A percentile compares a stretch with the other conserved stretches of the same genome.
Conservation (phyloP, 495 filamentous ascomycete genomes). For the Penicillium bovifimosum region DNA sequence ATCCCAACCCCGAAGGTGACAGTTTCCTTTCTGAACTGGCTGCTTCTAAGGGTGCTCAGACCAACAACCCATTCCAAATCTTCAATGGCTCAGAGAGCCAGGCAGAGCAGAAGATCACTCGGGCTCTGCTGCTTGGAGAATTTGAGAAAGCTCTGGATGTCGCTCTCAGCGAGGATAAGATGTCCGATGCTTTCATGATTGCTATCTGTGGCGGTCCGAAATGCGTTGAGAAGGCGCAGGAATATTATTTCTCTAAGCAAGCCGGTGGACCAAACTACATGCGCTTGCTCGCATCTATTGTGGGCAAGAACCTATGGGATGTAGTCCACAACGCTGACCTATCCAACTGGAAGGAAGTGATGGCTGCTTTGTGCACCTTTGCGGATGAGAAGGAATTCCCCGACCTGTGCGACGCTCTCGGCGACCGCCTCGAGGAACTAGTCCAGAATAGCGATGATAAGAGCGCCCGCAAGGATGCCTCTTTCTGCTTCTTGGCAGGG, state of each 20-base stretch:
- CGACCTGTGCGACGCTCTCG: constrained; percentile 93
- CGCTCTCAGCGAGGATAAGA: constrained; percentile 77
- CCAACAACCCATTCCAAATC: constrained; percentile 82
- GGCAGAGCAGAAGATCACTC: constrained; percentile 82
- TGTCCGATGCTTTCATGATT: constrained; percentile 97
- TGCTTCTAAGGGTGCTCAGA: constrained; percentile 71
- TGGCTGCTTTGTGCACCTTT: constrained; percentile 93
- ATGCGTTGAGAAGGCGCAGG: constrained; percentile 89
- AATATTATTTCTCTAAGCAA: constrained; percentile 82
- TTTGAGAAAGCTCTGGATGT: constrained; percentile 88
- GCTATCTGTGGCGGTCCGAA: constrained; percentile 94
- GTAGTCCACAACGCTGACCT: constrained; percentile 93
- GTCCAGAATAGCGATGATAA: constrained; percentile 42
- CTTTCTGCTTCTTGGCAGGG: constrained; percentile 91
- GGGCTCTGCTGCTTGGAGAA: constrained; percentile 76
- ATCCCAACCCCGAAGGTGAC: constrained; percentile 67
- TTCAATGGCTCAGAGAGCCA: constrained; percentile 72
- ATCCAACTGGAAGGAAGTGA: constrained; percentile 90
- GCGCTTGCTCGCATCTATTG: constrained; percentile 82
- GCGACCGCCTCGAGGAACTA: constrained; percentile 81
- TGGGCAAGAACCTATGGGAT: constrained; percentile 97
- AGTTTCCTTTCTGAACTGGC: constrained; percentile 74
- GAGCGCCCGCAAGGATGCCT: constrained; percentile 73
- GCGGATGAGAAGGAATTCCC: constrained; percentile 85
- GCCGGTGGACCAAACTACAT: constrained; percentile 83